Base-by-base conservation (phyloP, 192 early-diverging fungal genomes). In the Piromyces finnis region DNA sequence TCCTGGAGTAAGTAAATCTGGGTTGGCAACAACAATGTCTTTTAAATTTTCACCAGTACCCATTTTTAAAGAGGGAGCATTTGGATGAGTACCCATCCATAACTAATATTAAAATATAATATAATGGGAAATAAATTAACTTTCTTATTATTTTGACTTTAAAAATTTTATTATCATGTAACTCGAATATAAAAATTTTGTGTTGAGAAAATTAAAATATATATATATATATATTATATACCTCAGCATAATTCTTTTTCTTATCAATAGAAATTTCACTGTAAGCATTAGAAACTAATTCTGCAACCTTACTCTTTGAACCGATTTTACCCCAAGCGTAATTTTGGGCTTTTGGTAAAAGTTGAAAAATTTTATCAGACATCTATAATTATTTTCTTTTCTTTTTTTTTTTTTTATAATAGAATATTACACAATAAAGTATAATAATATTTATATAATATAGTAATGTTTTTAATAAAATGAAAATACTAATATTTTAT, bases 61-160 rank as follows among this genome's bases (percentile, higher is more conserved):
- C 16, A 1, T 32, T 30, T 27, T 29, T 28, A 79, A 80, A 7
- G 94, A 95, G 4, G 96, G 95, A 3, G 89, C 96, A 84, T 92
- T 97, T 5, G 96, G 93, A 83, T 99, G 97, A 12, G 97, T 99
- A 29, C 96, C 96, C 97, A 98, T 97, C 96, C 96, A 97, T 27
- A 99, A 90, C 94, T 91, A 83, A 28, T 36, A 17, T 35, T 15
- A n/a, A n/a, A n/a, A n/a, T n/a, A n/a, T n/a, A n/a, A n/a, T n/a
- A n/a, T n/a, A n/a, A n/a, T n/a, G n/a, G n/a, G n/a, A n/a, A n/a
- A n/a, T n/a, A n/a, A n/a, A n/a, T n/a, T n/a, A n/a, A n/a, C n/a
- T n/a, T n/a, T n/a, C n/a, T n/a, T n/a, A n/a, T 29, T 13, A 15
- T 12, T 16, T 77, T 35, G n/a, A n/a, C n/a, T n/a, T n/a, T n/a